Conservation (phyloP, 139 green algal species). For the Ettlia oleoabundans region DNA sequence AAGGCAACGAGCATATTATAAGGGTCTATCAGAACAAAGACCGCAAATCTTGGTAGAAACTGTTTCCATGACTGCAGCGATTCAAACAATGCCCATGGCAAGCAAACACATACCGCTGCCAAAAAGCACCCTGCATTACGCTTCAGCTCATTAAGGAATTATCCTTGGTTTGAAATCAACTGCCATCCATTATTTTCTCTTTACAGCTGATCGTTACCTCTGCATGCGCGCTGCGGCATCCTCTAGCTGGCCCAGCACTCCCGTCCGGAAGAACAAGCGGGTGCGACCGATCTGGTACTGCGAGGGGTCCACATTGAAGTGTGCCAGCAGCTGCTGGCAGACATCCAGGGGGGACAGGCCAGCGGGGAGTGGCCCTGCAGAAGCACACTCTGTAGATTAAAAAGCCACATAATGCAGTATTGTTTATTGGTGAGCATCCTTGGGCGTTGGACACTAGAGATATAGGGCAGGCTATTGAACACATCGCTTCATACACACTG, state of each 20-base stretch:
- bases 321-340: constrained; percentile 64
- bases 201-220: too few relatives aligned
- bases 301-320: constrained; percentile 63
- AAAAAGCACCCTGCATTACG: not conserved
- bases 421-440: too few relatives aligned
- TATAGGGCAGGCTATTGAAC: too few relatives aligned
- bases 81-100: too few relatives aligned
- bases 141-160: not conserved
- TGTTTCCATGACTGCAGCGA: too few relatives aligned
- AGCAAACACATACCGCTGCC: too few relatives aligned
- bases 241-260: constrained; percentile 79
- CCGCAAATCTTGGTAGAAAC: too few relatives aligned
- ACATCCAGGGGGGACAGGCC: constrained; percentile 35
- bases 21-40: not conserved
- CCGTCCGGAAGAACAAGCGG: constrained; percentile 88
- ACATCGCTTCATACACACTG: too few relatives aligned
- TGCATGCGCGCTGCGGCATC: constrained; percentile 61
- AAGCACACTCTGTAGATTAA: too few relatives aligned
- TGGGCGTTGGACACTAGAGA: too few relatives aligned
- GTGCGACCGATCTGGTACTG: constrained; percentile 77
- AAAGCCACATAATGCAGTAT: too few relatives aligned
- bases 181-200: constrained; percentile 16
- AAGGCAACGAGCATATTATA: not conserved
- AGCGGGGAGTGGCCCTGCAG: not conserved
- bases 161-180: not conserved